Base-by-base conservation (phyloP, 129 eudicot species). In the Rutidosis leptorrhynchoides region DNA sequence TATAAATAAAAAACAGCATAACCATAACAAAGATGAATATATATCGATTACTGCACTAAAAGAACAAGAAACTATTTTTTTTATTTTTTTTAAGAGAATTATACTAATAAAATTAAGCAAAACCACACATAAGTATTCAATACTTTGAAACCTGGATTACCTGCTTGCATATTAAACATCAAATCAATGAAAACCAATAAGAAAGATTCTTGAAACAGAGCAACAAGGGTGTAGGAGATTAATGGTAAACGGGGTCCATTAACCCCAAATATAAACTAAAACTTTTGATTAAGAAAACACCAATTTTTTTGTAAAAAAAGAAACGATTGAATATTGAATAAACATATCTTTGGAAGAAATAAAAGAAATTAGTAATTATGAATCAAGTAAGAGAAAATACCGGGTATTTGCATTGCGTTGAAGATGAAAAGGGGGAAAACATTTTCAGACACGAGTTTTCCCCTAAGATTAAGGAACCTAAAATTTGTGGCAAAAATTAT, bases 351-450 rank as follows among this genome's bases (percentile, higher is more conserved):
- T n/a, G n/a, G n/a, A n/a, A n/a, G n/a, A n/a, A n/a, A n/a, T n/a
- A n/a, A n/a, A n/a, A n/a, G n/a, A n/a, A n/a, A n/a, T n/a, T n/a
- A n/a, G n/a, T n/a, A n/a, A n/a, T n/a, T n/a, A n/a, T n/a, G n/a
- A n/a, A n/a, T 65, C 61, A 66, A 58, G 73, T 24, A 48, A 33
- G 72, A 74, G 77, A 64, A 73, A 73, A 73, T 55, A 73, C 63
- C 46, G 71, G 71, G 71, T 37, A 37, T n/a, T n/a, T n/a, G n/a
- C n/a, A n/a, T 48, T 48, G 22, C 19, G 17, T 46, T n/a, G 21
- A 1, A 46, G 21, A 48, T 74, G 57, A 43, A 59, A 68, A 75
- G 25, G 68, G 52, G 69, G 7, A 52, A 62, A 69, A 75, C 69
- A 27, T 5, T 74, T 49, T 67, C 20, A 67, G 69, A 75, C 79